A percentile compares a stretch with the other conserved stretches of the same genome.
Evolutionary conservation across 805 yeast species (phyloP).

Genomic region (Schizosaccharomyces lindneri): DNA sequence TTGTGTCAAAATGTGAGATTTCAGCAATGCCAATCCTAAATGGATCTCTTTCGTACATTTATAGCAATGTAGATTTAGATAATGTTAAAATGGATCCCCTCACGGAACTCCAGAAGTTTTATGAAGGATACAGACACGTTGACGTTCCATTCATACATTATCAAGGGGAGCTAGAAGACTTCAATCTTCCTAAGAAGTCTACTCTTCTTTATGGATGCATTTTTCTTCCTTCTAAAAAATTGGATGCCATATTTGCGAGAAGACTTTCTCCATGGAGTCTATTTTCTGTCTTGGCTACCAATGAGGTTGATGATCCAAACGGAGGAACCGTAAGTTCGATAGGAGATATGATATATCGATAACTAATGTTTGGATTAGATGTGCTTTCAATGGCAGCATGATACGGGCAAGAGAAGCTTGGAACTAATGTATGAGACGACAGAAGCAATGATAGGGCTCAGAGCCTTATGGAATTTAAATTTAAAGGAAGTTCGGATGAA

Average conservation of each 20-base stretch:
- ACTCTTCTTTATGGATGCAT: constrained; percentile 58
- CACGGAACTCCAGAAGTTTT: constrained; percentile 17
- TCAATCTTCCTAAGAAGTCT: constrained; percentile 5
- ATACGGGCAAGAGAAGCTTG: constrained; percentile 33
- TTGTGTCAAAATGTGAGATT: neutral
- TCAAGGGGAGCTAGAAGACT: constrained; percentile 9
- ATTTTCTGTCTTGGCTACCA: constrained; percentile 11
- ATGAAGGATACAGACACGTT: constrained; percentile 10
- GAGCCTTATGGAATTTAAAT: constrained; percentile 44
- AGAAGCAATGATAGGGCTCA: constrained; percentile 58
- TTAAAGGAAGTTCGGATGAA: neutral
- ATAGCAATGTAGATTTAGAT: constrained; percentile 19
- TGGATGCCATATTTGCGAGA: constrained; percentile 69
- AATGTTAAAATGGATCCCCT: constrained; percentile 39
- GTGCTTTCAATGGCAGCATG: constrained; percentile 39
- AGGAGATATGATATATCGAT: neutral
- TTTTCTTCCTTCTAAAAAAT: constrained; percentile 62
- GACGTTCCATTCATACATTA: constrained; percentile 10
- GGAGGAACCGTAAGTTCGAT: neutral
- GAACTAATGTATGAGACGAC: constrained; percentile 65
- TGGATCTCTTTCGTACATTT: constrained; percentile 66
- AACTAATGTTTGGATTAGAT: constrained; percentile 14
- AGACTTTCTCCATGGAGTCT: constrained; percentile 36
- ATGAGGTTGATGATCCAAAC: neutral
- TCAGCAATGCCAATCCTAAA: constrained; percentile 20